Evolutionary conservation across 139 green algal species (phyloP).

Genomic region (Dunaliella primolecta): DNA sequence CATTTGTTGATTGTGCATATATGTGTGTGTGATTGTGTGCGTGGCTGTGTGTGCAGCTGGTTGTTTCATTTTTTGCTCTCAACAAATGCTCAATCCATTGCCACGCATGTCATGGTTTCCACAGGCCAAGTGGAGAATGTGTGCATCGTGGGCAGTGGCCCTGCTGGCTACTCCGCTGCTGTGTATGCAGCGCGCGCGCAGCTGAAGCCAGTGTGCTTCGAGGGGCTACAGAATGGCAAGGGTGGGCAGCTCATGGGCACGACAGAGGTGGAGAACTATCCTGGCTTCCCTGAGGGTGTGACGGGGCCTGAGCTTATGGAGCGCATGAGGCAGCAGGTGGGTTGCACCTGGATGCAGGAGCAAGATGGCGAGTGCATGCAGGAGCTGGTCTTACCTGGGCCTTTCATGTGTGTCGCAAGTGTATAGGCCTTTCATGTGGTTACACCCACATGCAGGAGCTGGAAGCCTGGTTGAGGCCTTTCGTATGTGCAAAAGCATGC

Average conservation of each 20-base stretch:
- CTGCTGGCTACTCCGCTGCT: slow-evolving; percentile 86
- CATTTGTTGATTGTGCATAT: too few relatives aligned
- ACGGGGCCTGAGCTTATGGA: slow-evolving; percentile 98
- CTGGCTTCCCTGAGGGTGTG: slow-evolving; percentile 95
- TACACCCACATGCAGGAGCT: too few relatives aligned
- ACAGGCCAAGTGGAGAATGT: slow-evolving; percentile 64
- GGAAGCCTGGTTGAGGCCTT: too few relatives aligned
- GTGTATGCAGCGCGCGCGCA: slow-evolving; percentile 93
- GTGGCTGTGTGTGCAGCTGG: too few relatives aligned
- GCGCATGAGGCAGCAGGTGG: slow-evolving; percentile 86
- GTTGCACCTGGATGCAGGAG: not conserved
- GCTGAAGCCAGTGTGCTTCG: slow-evolving; percentile 91
- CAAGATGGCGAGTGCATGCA: not conserved
- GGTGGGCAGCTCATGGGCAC: slow-evolving; percentile 98
- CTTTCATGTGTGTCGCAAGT: too few relatives aligned
- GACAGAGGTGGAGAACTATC: slow-evolving; percentile 90
- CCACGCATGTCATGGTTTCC: too few relatives aligned
- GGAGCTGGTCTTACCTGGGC: too few relatives aligned
- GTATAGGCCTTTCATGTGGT: too few relatives aligned
- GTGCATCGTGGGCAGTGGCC: slow-evolving; percentile 81
- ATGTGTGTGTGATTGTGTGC: too few relatives aligned
- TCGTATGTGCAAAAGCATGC: too few relatives aligned
- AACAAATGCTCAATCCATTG: too few relatives aligned
- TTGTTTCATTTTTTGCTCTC: too few relatives aligned
- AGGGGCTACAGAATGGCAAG: slow-evolving; percentile 80